These are phyloP conservation scores for Fusarium stilboides DNA, from an alignment of 2,329 filamentous ascomycete species.

Conservation along the genomic window DNA sequence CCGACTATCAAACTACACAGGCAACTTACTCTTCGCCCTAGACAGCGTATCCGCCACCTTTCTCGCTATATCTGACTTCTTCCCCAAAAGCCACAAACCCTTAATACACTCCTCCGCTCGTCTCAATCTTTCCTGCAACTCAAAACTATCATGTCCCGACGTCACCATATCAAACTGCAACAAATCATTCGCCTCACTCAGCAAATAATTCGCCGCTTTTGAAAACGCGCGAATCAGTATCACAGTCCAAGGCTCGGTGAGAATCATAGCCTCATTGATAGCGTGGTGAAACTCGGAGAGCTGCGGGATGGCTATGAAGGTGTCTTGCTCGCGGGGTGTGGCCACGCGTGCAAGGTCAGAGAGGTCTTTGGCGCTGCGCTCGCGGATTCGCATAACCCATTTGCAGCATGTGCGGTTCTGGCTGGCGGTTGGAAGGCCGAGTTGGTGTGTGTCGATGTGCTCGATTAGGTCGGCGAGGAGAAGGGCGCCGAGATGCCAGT, in stretches of 20 bases:
- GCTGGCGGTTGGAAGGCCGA: slow-evolving; percentile 43
- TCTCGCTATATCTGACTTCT: slow-evolving; percentile 65
- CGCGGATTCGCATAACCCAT: slow-evolving; percentile 59
- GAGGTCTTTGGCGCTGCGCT: slow-evolving; percentile 61
- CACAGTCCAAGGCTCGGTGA: slow-evolving; percentile 73
- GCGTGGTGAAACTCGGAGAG: slow-evolving; percentile 66
- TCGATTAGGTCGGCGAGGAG: slow-evolving; percentile 70
- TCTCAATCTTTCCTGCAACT: slow-evolving; percentile 50
- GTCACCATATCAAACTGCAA: slow-evolving; percentile 38
- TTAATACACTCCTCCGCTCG: slow-evolving; percentile 65
- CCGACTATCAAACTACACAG: background rate
- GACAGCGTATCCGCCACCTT: slow-evolving; percentile 41
- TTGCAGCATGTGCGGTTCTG: slow-evolving; percentile 46
- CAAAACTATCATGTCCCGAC: slow-evolving; percentile 45
- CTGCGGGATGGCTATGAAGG: background rate
- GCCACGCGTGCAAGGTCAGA: slow-evolving; percentile 64
- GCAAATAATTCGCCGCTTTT: slow-evolving; percentile 57
- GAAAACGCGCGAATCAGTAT: slow-evolving; percentile 68
- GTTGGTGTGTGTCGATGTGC: slow-evolving; percentile 59
- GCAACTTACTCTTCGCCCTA: slow-evolving; percentile 13
- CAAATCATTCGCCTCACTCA: slow-evolving; percentile 53
- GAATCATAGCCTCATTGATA: slow-evolving; percentile 66
- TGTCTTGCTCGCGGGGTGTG: slow-evolving; percentile 48
- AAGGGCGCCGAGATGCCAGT: slow-evolving; percentile 71
- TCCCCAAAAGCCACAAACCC: slow-evolving; percentile 68